Conservation (phyloP, 176 grass and related monocot species). For the Poa annua region DNA sequence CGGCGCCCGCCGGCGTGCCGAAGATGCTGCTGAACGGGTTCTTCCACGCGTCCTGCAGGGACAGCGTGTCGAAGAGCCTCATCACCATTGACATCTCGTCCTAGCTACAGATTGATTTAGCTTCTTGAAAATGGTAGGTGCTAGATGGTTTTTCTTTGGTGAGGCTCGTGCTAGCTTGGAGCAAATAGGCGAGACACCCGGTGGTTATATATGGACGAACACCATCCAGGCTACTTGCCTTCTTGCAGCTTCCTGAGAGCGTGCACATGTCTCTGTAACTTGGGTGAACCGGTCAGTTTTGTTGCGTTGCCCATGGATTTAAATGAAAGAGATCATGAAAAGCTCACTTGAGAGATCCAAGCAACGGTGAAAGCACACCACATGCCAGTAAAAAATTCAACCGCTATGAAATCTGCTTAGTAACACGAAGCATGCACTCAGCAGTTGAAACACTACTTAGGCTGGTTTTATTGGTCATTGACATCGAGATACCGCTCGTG, state of each 20-base stretch:
- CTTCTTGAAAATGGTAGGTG: not conserved
- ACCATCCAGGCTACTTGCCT: not conserved
- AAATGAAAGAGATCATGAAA: not conserved
- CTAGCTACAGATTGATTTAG: not conserved
- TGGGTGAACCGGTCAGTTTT: conserved; percentile 12
- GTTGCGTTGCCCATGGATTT: not conserved
- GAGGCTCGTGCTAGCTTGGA: not conserved
- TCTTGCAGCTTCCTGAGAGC: not conserved
- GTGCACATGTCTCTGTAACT: not conserved
- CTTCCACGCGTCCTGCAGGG: conserved; percentile 49
- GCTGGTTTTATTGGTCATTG: no score
- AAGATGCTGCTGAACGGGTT: conserved; percentile 71
- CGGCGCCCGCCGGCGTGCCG: conserved; percentile 40
- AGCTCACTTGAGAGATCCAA: conserved; percentile 3
- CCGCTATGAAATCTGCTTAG: no score
- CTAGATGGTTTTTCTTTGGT: no score
- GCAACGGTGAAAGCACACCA: not conserved
- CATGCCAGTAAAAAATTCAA: not conserved
- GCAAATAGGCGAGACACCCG: not conserved
- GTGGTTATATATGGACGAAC: conserved; percentile 38
- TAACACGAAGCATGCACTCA: no score
- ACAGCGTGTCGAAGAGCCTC: conserved; percentile 58
- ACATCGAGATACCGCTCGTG: no score
- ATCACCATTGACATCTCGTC: conserved; percentile 50
- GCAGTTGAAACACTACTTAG: no score